Conservation (phyloP, 2,329 filamentous ascomycete species). For the Leptoxyphium fumago region DNA sequence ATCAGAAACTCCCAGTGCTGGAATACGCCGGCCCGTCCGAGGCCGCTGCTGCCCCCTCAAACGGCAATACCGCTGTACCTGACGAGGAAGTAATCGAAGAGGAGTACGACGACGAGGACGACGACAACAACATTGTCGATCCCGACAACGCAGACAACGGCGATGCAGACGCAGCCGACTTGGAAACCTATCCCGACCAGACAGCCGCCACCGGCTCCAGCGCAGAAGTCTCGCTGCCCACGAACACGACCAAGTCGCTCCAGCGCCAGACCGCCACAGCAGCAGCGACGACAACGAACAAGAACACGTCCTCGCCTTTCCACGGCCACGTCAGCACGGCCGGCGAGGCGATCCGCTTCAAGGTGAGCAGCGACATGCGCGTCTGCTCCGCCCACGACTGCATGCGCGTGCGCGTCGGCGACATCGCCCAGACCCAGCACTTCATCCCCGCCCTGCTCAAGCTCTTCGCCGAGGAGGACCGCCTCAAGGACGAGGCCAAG, state of each 20-base stretch:
- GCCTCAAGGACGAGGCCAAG: slow-evolving; percentile 11
- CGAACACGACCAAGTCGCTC: background rate
- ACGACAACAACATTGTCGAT: background rate
- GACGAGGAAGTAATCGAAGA: slow-evolving; percentile 16
- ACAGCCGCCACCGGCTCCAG: slow-evolving; percentile 5
- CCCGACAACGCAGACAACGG: slow-evolving; percentile 1
- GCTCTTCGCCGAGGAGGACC: slow-evolving; percentile 36
- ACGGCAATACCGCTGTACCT: slow-evolving; percentile 4
- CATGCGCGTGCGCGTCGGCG: slow-evolving; percentile 57
- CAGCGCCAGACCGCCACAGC: background rate
- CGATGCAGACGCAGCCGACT: background rate
- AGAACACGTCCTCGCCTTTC: background rate
- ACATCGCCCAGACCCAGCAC: slow-evolving; percentile 51
- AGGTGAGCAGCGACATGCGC: slow-evolving; percentile 39
- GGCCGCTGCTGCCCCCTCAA: background rate
- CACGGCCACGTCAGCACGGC: background rate
- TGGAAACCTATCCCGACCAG: background rate
- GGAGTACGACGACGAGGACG: slow-evolving; percentile 1
- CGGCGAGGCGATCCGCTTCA: slow-evolving; percentile 15
- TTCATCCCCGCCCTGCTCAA: slow-evolving; percentile 46
- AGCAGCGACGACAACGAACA: too few species aligned
- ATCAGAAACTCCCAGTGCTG: slow-evolving; percentile 56
- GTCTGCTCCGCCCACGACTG: slow-evolving; percentile 65
- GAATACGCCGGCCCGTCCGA: slow-evolving; percentile 22
- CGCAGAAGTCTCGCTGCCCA: background rate